Conservation (phyloP, 768 basidiomycete genomes). For the Podaxis carcinomalis region DNA sequence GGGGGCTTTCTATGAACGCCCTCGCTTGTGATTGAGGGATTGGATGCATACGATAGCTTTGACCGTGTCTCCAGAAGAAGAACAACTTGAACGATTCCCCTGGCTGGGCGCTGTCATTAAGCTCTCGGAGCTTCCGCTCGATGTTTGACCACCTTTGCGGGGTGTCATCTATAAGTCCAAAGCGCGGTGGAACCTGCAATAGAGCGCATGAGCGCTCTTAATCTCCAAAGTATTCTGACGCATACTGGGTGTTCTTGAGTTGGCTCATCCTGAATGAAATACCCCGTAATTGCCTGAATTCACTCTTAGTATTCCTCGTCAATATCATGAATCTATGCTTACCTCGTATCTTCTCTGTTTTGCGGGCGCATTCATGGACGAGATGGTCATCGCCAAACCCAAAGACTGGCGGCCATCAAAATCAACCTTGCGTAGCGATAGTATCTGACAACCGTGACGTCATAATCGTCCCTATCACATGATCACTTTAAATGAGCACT, state of each 20-base stretch:
- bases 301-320: neutral
- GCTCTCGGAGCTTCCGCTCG: conserved; percentile 29
- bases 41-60: conserved; percentile 60
- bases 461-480: neutral
- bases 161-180: conserved; percentile 54
- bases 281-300: neutral
- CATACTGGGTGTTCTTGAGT: neutral
- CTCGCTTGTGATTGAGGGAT: neutral
- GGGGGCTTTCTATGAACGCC: neutral
- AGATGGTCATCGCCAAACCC: neutral
- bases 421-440: neutral
- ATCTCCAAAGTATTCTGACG: neutral
- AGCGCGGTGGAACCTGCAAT: conserved; percentile 46
- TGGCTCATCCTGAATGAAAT: neutral
- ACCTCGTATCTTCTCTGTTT: conserved; percentile 1
- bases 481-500: neutral
- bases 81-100: conserved; percentile 56
- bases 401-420: neutral
- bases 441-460: neutral
- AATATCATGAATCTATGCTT: neutral
- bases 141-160: conserved; percentile 48
- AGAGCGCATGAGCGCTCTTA: neutral
- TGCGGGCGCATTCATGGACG: neutral
- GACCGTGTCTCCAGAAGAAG: conserved; percentile 65
- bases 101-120: conserved; percentile 39